Base-by-base conservation (phyloP, 441 rosid species). In the Viola pubescens region DNA sequence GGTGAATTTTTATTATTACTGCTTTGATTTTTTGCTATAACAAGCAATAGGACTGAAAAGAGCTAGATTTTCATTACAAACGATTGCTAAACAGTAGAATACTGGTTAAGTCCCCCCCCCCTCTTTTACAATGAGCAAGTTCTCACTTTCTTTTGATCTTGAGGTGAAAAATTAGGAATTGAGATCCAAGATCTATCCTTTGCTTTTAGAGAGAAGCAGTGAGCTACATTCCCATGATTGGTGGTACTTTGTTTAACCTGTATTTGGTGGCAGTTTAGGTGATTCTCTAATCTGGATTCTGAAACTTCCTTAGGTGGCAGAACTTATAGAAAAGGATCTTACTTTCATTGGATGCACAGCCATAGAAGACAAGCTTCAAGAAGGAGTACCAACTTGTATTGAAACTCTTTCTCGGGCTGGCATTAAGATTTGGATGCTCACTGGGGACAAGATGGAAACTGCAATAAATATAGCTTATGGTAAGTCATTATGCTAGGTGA, bases 291-390 rank as follows among this genome's bases (percentile, higher is more conserved):
- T 54, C 16, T 39, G 54, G 59, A 46, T 52, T 60, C 13, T 67
- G 66, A 61, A 70, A 69, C 61, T 66, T 61, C 52, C 86, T 75
- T 74, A 95, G 99, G 97, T 91, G 53, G 91, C 94, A 40, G 97
- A 95, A 78, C 83, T 85, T 65, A 81, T 95, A 55, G 99, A 95
- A 63, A 87, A 84, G 75, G 91, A 95, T 72, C 96, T 95, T 64
- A 68, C 70, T 71, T 78, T 95, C 79, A 95, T 95, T 68, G 99
- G 99, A 40, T 71, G 81, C 71, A 95, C 99, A 68, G 99, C 99
- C n/a, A 95, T 95, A 74, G 99, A 95, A 84, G 99, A 95, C 79
- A 95, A 95, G 66, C 98, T 95, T 77, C 99, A 95, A 76, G 99
- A 95, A 80, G 99, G 98, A 69, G 99, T 95, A 39, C 99, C 99